Percentiles rank a stretch among this genome's conserved stretches.
These are phyloP conservation scores for Anthoceros angustus DNA, from an alignment of 225 moss, liverwort and hornwort genomes.

Conservation along the genomic window DNA sequence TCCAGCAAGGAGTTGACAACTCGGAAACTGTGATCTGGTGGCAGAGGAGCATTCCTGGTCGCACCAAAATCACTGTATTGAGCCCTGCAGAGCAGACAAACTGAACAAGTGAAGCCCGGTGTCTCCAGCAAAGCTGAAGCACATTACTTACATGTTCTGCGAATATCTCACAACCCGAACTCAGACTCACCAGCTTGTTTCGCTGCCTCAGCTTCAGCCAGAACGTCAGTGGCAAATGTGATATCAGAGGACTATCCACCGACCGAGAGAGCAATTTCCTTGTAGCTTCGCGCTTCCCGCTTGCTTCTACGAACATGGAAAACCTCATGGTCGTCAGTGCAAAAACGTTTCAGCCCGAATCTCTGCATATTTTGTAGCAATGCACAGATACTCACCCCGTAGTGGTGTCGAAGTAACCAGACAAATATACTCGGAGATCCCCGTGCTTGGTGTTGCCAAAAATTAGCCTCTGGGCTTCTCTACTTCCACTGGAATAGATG, in stretches of 20 bases:
- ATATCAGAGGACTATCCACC: constrained; percentile 82
- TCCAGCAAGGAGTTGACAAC: constrained; percentile 60
- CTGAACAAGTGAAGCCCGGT: background rate
- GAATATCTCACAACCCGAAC: background rate
- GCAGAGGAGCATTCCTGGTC: constrained; percentile 85
- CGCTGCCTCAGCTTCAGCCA: constrained; percentile 84
- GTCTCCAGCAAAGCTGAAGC: background rate
- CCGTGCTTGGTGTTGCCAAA: constrained; percentile 24
- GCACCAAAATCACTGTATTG: constrained; percentile 60
- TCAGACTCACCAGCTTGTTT: constrained; percentile 53
- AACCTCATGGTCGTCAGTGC: constrained; percentile 1
- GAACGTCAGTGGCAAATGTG: constrained; percentile 85
- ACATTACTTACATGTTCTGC: background rate
- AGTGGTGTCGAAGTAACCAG: constrained; percentile 90
- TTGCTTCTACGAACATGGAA: constrained; percentile 43
- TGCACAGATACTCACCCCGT: constrained; percentile 43
- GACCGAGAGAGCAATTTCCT: constrained; percentile 71
- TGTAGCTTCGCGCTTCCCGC: constrained; percentile 68
- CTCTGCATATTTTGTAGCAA: background rate
- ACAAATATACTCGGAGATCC: constrained; percentile 67
- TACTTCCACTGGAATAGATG: constrained; percentile 94
- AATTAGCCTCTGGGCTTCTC: constrained; percentile 6
- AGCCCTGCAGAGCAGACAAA: constrained; percentile 41
- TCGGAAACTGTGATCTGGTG: constrained; percentile 60
- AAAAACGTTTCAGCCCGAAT: background rate